Conservation (phyloP, 345 rosid species). For the Lumnitzera racemosa region DNA sequence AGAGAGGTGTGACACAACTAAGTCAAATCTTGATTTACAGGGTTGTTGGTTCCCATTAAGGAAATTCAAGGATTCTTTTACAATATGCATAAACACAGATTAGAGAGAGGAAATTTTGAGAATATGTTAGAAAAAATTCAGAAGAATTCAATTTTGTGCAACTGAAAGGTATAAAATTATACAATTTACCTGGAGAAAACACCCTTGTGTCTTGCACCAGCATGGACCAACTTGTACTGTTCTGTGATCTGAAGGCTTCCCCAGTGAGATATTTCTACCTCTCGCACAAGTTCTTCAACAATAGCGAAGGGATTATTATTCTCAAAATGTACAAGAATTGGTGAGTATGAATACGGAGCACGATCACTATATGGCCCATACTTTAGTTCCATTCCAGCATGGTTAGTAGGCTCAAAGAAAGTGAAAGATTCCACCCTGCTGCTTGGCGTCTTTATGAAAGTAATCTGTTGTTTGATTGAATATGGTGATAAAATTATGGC, state of each 20-base stretch:
- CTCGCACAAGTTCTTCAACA: conserved; percentile 94
- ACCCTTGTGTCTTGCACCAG: conserved; percentile 95
- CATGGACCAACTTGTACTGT: conserved; percentile 74
- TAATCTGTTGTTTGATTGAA: conserved; percentile 66
- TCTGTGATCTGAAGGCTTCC: conserved; percentile 92
- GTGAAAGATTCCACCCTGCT: conserved; percentile 84
- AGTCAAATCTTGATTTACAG: too few relatives aligned
- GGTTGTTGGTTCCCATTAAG: too few relatives aligned
- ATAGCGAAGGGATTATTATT: conserved; percentile 94
- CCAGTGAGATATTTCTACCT: conserved; percentile 98
- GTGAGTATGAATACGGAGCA: conserved; percentile 63
- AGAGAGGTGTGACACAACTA: too few relatives aligned
- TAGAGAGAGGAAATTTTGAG: neutral
- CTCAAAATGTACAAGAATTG: conserved; percentile 78
- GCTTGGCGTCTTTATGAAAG: conserved; percentile 77
- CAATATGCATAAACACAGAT: too few relatives aligned
- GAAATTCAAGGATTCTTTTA: too few relatives aligned
- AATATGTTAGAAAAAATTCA: neutral
- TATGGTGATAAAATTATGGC: conserved; percentile 74
- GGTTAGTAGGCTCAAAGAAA: conserved; percentile 68
- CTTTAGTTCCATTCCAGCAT: conserved; percentile 64
- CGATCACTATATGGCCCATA: conserved; percentile 90
- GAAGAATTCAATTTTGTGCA: neutral
- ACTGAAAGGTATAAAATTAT: neutral
- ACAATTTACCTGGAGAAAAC: conserved; percentile 68